Evolutionary conservation across 2,329 filamentous ascomycete species (phyloP).

Genomic region (Leptodontidium sp.): DNA sequence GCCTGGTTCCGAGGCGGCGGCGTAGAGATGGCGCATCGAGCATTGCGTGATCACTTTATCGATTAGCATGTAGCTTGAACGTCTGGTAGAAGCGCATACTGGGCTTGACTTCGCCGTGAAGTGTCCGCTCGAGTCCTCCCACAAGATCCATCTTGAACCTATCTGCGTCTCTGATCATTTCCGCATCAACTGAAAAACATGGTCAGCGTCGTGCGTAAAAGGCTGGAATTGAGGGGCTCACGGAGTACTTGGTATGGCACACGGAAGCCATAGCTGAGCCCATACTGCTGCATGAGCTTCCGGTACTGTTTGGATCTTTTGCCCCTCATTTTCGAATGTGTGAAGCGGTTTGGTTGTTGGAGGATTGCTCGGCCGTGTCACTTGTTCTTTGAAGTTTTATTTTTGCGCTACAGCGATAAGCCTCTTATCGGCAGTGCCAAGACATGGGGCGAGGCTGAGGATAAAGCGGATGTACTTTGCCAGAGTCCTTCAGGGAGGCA

Average conservation of each 20-base stretch:
- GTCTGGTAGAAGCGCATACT: slow-evolving; percentile 56
- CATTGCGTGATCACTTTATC: slow-evolving; percentile 78
- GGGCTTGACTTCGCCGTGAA: slow-evolving; percentile 86
- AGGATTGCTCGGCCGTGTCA: neutral
- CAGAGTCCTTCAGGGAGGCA: no score
- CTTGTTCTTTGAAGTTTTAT: slow-evolving; percentile 10
- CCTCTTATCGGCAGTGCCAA: slow-evolving; percentile 7
- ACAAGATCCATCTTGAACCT: slow-evolving; percentile 91
- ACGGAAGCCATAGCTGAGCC: slow-evolving; percentile 86
- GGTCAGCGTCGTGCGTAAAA: slow-evolving; percentile 25
- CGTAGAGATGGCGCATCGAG: slow-evolving; percentile 81
- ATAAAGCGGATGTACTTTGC: neutral
- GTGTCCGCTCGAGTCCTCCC: slow-evolving; percentile 77
- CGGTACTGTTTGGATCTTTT: slow-evolving; percentile 78
- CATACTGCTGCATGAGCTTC: slow-evolving; percentile 95
- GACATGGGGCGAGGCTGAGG: slow-evolving; percentile 14
- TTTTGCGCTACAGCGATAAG: slow-evolving; percentile 21
- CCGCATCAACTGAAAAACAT: slow-evolving; percentile 73
- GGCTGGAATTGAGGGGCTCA: slow-evolving; percentile 48
- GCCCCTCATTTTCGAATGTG: slow-evolving; percentile 63
- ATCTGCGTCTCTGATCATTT: slow-evolving; percentile 82
- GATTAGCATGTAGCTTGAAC: slow-evolving; percentile 22
- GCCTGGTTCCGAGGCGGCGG: slow-evolving; percentile 62
- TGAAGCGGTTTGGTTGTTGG: neutral
- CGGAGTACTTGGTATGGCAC: slow-evolving; percentile 91